A percentile compares a stretch with the other conserved stretches of the same genome.
Conservation (phyloP, 2,329 filamentous ascomycete genomes). For the Paraphoma sp. region DNA sequence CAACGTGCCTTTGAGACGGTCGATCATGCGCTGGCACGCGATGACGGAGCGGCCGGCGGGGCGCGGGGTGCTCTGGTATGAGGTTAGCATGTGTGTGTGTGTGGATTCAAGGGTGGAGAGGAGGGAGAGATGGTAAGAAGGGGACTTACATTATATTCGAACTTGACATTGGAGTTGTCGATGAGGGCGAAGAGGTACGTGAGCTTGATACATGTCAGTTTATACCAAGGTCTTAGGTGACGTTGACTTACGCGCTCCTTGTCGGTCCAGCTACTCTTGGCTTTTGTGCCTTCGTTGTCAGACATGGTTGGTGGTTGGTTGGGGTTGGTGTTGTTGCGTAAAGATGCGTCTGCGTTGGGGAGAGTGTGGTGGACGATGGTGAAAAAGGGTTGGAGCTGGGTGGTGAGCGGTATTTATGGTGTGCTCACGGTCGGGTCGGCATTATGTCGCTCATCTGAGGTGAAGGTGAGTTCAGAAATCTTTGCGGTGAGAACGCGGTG, state of each 20-base stretch:
- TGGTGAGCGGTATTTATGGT: neutral
- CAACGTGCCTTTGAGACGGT: slow-evolving; percentile 21
- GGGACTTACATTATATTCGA: slow-evolving; percentile 12
- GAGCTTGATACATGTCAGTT: slow-evolving; percentile 10
- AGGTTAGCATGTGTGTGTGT: neutral
- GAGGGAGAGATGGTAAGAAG: neutral
- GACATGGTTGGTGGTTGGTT: slow-evolving; percentile 13
- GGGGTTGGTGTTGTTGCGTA: neutral
- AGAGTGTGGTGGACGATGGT: neutral
- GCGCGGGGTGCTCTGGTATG: slow-evolving; percentile 18
- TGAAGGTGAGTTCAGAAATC: neutral
- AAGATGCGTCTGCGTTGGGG: neutral
- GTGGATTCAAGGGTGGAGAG: neutral
- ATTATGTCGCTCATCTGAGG: neutral
- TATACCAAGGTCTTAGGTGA: neutral
- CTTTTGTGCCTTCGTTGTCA: slow-evolving; percentile 11
- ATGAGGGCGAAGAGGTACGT: slow-evolving; percentile 17
- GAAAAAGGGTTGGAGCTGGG: neutral
- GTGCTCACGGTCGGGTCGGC: neutral
- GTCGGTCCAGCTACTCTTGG: slow-evolving; percentile 19
- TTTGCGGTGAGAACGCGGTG: neutral
- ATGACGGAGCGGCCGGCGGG: slow-evolving; percentile 21
- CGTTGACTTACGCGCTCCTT: slow-evolving; percentile 14
- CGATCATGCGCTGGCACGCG: slow-evolving; percentile 31
- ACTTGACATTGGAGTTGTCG: slow-evolving; percentile 13